These are phyloP conservation scores for Pyronema omphalodes DNA, from an alignment of 495 filamentous ascomycete genomes.

Conservation along the genomic window DNA sequence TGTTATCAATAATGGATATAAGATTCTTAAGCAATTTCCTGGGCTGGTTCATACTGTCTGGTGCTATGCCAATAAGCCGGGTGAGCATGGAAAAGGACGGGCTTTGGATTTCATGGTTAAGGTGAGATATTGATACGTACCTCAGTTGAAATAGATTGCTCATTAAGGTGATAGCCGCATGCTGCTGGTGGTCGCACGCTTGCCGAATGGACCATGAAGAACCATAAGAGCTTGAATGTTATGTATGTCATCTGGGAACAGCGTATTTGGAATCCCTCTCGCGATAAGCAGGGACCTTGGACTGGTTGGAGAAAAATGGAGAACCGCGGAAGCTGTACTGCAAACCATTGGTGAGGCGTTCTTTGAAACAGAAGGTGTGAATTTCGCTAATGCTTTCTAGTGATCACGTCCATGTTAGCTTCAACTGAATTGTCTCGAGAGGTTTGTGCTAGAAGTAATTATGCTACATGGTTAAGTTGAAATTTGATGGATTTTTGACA, in stretches of 20 bases:
- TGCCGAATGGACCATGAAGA: constrained; percentile 32
- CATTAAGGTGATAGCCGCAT: neutral
- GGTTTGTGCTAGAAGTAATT: too few species aligned
- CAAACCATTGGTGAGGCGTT: constrained; percentile 27
- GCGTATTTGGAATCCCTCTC: constrained; percentile 27
- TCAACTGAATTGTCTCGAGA: too few species aligned
- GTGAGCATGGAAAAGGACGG: constrained; percentile 29
- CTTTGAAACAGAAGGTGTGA: too few species aligned
- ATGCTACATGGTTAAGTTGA: too few species aligned
- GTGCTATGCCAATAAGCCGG: constrained; percentile 19
- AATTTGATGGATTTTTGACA: too few species aligned
- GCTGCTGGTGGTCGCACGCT: constrained; percentile 24
- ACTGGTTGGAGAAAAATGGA: constrained; percentile 28
- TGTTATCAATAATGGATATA: constrained; percentile 24
- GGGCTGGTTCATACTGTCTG: constrained; percentile 21
- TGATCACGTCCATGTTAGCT: too few species aligned
- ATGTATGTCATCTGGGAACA: constrained; percentile 34
- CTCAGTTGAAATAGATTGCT: neutral
- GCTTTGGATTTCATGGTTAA: constrained; percentile 29
- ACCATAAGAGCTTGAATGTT: constrained; percentile 25
- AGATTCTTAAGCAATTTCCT: constrained; percentile 25
- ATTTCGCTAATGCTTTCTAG: too few species aligned
- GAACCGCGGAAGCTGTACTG: constrained; percentile 25
- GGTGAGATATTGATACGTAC: neutral
- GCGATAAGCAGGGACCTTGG: constrained; percentile 25